These are phyloP conservation scores for Penicillium riverlandense DNA, from an alignment of 495 filamentous ascomycete genomes.

Conservation along the genomic window DNA sequence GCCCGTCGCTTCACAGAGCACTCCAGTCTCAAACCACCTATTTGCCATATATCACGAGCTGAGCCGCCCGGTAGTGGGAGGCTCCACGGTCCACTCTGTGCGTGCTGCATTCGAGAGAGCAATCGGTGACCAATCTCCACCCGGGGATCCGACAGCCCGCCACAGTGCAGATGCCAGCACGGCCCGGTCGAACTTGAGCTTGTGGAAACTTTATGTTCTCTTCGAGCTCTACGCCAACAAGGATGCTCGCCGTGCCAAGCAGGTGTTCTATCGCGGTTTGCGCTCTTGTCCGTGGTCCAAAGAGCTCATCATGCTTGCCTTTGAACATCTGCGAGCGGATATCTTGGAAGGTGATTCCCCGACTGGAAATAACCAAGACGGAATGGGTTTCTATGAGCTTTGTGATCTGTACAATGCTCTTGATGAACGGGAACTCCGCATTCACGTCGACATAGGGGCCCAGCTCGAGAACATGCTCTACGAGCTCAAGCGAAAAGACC, in stretches of 20 bases:
- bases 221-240: slow-evolving; percentile 36
- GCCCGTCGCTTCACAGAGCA: slow-evolving; percentile 1
- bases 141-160: slow-evolving; percentile 18
- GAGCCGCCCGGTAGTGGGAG: slow-evolving; percentile 26
- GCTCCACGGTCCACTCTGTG: slow-evolving; percentile 53
- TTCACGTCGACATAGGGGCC: slow-evolving; percentile 3
- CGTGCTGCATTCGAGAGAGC: slow-evolving; percentile 68
- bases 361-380: no score
- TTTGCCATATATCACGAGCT: slow-evolving; percentile 66
- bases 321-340: slow-evolving; percentile 40
- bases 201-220: slow-evolving; percentile 65
- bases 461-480: background rate
- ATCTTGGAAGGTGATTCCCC: background rate
- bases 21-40: slow-evolving; percentile 43
- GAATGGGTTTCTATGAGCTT: slow-evolving; percentile 3
- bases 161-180: slow-evolving; percentile 28
- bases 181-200: slow-evolving; percentile 31
- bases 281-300: slow-evolving; percentile 71
- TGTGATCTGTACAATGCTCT: slow-evolving; percentile 2
- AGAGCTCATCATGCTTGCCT: slow-evolving; percentile 57
- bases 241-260: slow-evolving; percentile 38
- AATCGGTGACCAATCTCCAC: slow-evolving; percentile 26
- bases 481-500: no score
- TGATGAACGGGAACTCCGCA: slow-evolving; percentile 4
- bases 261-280: slow-evolving; percentile 39